phyloP scores from a whole-genome alignment of 192 early-diverging fungal species.

The Haplosporangium gracile region DNA sequence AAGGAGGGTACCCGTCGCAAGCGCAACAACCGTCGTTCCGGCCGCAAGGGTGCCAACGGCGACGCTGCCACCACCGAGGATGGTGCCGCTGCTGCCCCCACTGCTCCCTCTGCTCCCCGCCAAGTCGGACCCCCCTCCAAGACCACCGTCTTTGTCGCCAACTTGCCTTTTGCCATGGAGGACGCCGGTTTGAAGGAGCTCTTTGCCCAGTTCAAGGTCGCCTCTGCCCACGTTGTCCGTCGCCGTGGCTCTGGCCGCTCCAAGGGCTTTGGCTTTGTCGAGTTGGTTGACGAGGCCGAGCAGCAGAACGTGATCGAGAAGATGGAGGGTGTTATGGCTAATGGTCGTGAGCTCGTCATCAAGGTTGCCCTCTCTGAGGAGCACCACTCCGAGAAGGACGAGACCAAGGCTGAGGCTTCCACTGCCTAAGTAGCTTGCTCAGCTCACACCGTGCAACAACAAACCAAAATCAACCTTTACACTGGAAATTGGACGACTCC shows the following conservation, averaged over 20 bases:
- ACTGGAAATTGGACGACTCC: neutral
- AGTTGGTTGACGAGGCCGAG: conserved; percentile 80
- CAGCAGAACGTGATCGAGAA: conserved; percentile 81
- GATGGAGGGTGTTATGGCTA: conserved; percentile 69
- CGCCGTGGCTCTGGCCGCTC: conserved; percentile 73
- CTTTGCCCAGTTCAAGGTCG: conserved; percentile 80
- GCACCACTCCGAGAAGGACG: conserved; percentile 41
- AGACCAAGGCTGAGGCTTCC: neutral
- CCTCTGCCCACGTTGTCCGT: conserved; percentile 81
- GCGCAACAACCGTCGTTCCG: conserved; percentile 23
- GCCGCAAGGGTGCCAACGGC: conserved; percentile 37
- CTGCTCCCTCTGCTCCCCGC: conserved; percentile 46
- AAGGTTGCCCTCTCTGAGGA: conserved; percentile 72
- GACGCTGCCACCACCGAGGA: conserved; percentile 52
- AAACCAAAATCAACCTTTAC: neutral
- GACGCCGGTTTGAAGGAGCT: conserved; percentile 79
- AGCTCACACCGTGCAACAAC: neutral
- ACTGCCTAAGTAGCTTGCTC: conserved; percentile 18
- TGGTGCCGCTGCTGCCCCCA: conserved; percentile 55
- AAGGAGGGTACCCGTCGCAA: conserved; percentile 44
- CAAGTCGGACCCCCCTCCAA: conserved; percentile 68
- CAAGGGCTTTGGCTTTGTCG: conserved; percentile 98
- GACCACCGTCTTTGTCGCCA: conserved; percentile 85
- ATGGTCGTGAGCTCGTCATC: conserved; percentile 77
- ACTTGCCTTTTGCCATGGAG: conserved; percentile 80